Evolutionary conservation across 2,329 filamentous ascomycete species (phyloP).

Genomic region (Exophiala mesophila): DNA sequence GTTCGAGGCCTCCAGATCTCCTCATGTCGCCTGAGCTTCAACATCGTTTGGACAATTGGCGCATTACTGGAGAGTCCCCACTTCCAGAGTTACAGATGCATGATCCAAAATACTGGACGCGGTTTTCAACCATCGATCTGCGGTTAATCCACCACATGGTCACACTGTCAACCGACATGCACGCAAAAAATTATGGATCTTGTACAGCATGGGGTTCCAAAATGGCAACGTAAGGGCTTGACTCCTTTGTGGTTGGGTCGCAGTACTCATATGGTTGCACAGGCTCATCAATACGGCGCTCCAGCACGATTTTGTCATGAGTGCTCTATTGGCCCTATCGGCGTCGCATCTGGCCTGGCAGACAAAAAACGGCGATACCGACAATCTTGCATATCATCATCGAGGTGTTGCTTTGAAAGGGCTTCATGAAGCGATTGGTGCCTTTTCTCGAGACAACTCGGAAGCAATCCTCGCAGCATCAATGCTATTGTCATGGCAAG

Average conservation of each 20-base stretch:
- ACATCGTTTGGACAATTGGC: slow-evolving; percentile 74
- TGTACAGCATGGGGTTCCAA: slow-evolving; percentile 91
- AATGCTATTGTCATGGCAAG: slow-evolving; percentile 90
- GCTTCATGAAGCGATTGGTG: slow-evolving; percentile 77
- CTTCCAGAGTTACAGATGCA: slow-evolving; percentile 76
- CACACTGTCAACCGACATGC: slow-evolving; percentile 77
- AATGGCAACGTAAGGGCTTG: slow-evolving; percentile 74
- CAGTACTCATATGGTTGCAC: too few relatives aligned
- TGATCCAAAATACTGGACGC: slow-evolving; percentile 66
- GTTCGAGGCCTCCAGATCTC: slow-evolving; percentile 56
- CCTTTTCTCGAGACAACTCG: slow-evolving; percentile 79
- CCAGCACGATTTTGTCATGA: slow-evolving; percentile 84
- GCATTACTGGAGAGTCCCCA: slow-evolving; percentile 75
- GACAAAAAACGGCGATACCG: slow-evolving; percentile 76
- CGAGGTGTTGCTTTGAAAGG: slow-evolving; percentile 80
- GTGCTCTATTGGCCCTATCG: slow-evolving; percentile 86
- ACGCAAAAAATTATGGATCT: slow-evolving; percentile 68
- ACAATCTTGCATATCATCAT: slow-evolving; percentile 85
- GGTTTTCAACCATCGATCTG: slow-evolving; percentile 71
- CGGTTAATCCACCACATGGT: slow-evolving; percentile 88
- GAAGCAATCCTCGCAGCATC: slow-evolving; percentile 90
- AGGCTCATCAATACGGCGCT: slow-evolving; percentile 80
- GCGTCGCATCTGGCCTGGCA: slow-evolving; percentile 89
- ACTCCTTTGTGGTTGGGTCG: slow-evolving; percentile 22
- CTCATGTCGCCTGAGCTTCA: slow-evolving; percentile 86